Conservation (phyloP, 768 basidiomycete genomes). For the Boletus rubropictus region DNA sequence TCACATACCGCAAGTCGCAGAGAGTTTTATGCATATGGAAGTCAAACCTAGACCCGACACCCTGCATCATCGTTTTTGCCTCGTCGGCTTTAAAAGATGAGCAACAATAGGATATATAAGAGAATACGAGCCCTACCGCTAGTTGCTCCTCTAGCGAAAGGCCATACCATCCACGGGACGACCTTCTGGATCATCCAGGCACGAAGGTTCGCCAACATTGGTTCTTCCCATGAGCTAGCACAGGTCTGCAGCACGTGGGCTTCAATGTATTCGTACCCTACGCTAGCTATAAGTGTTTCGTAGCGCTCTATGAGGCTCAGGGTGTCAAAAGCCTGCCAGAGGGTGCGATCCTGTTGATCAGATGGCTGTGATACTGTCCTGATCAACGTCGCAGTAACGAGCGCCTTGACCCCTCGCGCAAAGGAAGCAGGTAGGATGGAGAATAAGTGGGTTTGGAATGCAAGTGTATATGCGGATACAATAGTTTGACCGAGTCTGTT, state of each 20-base stretch:
- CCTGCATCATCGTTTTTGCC: constrained; percentile 64
- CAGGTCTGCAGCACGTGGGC: constrained; percentile 61
- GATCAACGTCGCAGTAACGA: constrained; percentile 53
- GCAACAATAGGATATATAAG: background rate
- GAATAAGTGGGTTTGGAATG: constrained; percentile 72
- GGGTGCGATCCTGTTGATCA: constrained; percentile 28
- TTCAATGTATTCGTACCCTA: constrained; percentile 86
- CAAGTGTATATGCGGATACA: constrained; percentile 53
- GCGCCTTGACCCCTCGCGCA: constrained; percentile 58
- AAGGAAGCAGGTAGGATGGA: constrained; percentile 67
- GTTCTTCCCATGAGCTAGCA: constrained; percentile 61
- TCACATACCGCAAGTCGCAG: constrained; percentile 71
- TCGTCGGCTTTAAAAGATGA: constrained; percentile 50
- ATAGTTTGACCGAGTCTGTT: constrained; percentile 57
- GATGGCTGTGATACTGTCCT: constrained; percentile 20
- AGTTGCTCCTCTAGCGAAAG: constrained; percentile 65
- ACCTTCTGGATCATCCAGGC: constrained; percentile 77
- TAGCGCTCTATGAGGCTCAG: constrained; percentile 79
- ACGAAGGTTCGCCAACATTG: constrained; percentile 55
- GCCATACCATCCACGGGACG: constrained; percentile 79
- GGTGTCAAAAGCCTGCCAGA: constrained; percentile 60
- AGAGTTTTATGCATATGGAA: constrained; percentile 90
- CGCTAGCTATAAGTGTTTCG: constrained; percentile 74
- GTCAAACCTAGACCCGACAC: constrained; percentile 79
- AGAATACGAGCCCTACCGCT: constrained; percentile 38